phyloP scores from a whole-genome alignment of 345 rosid genomes.

The Pelargonium nanum region DNA sequence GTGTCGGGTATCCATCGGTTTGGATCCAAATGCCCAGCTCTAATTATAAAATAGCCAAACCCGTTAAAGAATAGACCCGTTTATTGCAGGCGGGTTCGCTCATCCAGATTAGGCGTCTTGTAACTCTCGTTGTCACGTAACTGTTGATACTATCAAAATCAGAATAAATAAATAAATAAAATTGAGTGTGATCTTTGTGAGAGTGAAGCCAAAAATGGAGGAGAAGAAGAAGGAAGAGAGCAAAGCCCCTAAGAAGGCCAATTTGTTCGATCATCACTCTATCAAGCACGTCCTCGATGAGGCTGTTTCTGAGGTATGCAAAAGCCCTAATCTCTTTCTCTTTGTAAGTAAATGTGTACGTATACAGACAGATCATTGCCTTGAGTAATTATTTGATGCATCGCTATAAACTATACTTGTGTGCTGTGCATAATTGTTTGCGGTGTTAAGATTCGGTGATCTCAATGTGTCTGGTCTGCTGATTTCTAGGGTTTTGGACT shows the following conservation, averaged over 20 bases:
- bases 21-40: too few relatives aligned
- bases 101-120: too few relatives aligned
- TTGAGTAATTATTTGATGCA: background rate
- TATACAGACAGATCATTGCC: background rate
- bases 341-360: background rate
- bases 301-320: slow-evolving; percentile 20
- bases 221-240: background rate
- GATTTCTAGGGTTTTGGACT: background rate
- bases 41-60: too few relatives aligned
- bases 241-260: slow-evolving; percentile 22
- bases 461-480: background rate
- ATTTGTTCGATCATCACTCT: slow-evolving; percentile 29
- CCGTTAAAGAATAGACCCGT: too few relatives aligned
- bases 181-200: too few relatives aligned
- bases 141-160: too few relatives aligned
- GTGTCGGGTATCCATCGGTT: too few relatives aligned
- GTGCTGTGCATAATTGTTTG: too few relatives aligned
- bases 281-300: slow-evolving; percentile 31
- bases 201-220: background rate
- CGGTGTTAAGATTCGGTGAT: background rate
- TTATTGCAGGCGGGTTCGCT: too few relatives aligned
- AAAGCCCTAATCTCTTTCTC: background rate
- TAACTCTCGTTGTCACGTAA: too few relatives aligned
- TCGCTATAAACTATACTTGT: too few relatives aligned
- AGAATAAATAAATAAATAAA: too few relatives aligned